Percentiles rank a stretch among this genome's conserved stretches.
Evolutionary conservation across 164 flowering plant species (phyloP).

Genomic region (Sedum album): DNA sequence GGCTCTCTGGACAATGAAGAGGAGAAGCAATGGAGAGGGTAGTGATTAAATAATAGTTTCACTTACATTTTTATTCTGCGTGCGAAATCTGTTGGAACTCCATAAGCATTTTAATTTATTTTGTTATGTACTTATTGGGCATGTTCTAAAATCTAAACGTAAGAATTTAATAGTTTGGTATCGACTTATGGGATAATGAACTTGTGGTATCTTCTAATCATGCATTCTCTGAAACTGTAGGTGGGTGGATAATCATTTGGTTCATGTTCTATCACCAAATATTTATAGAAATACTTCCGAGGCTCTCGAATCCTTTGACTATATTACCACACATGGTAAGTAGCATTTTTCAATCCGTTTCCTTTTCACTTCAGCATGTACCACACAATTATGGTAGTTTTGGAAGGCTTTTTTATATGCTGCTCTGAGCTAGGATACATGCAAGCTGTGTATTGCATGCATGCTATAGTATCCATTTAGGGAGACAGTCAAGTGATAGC

Average conservation of each 20-base stretch:
- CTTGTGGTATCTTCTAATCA: background rate
- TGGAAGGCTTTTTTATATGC: background rate
- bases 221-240: slow-evolving; percentile 20
- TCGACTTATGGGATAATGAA: background rate
- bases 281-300: slow-evolving; percentile 50
- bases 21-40: slow-evolving; percentile 84
- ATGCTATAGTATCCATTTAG: background rate
- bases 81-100: background rate
- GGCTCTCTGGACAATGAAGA: slow-evolving; percentile 33
- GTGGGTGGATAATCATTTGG: slow-evolving; percentile 74
- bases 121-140: background rate
- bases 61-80: background rate
- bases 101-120: background rate
- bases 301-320: slow-evolving; percentile 63
- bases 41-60: slow-evolving; percentile 7
- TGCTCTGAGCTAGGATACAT: background rate
- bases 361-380: background rate
- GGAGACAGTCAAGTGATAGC: background rate
- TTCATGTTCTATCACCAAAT: slow-evolving; percentile 60
- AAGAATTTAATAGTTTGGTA: background rate
- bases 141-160: background rate
- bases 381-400: background rate
- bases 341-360: background rate
- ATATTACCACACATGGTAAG: slow-evolving; percentile 53
- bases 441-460: background rate